Evolutionary conservation across 2,329 filamentous ascomycete species (phyloP).

Genomic region (Fonsecaea pugnacius): DNA sequence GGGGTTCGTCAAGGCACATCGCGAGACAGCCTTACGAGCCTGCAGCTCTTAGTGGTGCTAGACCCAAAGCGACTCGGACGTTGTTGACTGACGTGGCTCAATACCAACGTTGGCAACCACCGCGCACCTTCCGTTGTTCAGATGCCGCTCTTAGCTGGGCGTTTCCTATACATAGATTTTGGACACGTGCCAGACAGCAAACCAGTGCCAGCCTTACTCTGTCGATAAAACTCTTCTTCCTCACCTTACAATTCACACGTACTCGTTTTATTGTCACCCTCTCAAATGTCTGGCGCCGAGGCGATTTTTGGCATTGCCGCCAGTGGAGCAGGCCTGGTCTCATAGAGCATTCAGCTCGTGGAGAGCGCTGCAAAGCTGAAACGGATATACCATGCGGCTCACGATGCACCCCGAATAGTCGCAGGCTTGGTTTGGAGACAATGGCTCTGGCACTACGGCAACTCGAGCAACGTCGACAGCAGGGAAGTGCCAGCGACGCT

Average conservation of each 20-base stretch:
- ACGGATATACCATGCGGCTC: slow-evolving; percentile 6
- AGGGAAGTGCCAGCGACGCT: not conserved
- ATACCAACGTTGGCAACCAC: not conserved
- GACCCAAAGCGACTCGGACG: not conserved
- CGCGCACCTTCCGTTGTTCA: not conserved
- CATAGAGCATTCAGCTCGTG: slow-evolving; percentile 7
- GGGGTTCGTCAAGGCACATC: not conserved
- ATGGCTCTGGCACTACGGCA: slow-evolving; percentile 7
- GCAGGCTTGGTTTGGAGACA: slow-evolving; percentile 3
- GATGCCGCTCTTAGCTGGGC: not conserved
- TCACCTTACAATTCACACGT: not conserved
- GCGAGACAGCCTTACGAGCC: not conserved
- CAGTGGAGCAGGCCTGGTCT: slow-evolving; percentile 11
- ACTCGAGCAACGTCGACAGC: slow-evolving; percentile 12
- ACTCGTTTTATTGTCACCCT: too few species aligned
- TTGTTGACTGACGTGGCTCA: not conserved
- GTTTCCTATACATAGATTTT: not conserved
- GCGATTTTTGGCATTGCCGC: slow-evolving; percentile 7
- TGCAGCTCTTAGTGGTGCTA: not conserved
- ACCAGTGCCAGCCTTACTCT: not conserved
- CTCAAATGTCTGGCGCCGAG: slow-evolving; percentile 7
- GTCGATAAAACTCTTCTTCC: not conserved
- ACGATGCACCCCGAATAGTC: slow-evolving; percentile 4
- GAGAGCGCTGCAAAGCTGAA: slow-evolving; percentile 12
- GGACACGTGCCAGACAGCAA: not conserved